Base-by-base conservation (phyloP, 1,284 basidiomycete genomes). In the Rhodotorula sp. region DNA sequence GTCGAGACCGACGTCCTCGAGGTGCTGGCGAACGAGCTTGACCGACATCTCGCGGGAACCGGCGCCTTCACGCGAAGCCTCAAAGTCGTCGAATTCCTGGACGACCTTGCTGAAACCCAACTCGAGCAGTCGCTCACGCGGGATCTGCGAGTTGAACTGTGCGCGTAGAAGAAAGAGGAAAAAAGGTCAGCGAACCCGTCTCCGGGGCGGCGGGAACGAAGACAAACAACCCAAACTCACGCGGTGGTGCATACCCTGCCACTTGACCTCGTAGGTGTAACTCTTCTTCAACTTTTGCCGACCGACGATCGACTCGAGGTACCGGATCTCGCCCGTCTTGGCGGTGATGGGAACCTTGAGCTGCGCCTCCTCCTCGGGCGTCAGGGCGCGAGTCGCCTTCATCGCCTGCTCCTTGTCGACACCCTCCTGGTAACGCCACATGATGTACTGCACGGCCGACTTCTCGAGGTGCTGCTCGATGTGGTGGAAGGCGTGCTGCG, bases 391-490 rank as follows among this genome's bases (percentile, higher is more conserved):
- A 34, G 94, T 96, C 7, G 87, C 88, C 84, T 97, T 98, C 83
- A 97, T 93, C 75, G 97, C 82, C 70, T 97, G 85, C 83, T 99
- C 86, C 89, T 95, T 91, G 85, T 99, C 96, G 83, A 97, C 92
- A 62, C 96, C 97, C 82, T 97, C 95, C 83, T 98, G 95, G 88
- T 95, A 99, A 79, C 96, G 91, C 96, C 96, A 99, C 83, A 96
- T 93, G 79, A 97, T 97, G 81, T 97, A 97, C 72, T 90, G 90
- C 71, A 96, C 92, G 29, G 94, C 92, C 15, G 93, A 96, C 84
- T 97, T 96, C 83, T 96, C 93, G 60, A 97, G 82, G 84, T 97
- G 93, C 79, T 88, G 88, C 82, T 97, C 93, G 68, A 79, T 74
- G 81, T 97, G 94, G 84, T 96, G 93, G 70, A 94, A 97, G 34